Base-by-base conservation (phyloP, 208 protist genomes). In the Crithidia brevicula region DNA sequence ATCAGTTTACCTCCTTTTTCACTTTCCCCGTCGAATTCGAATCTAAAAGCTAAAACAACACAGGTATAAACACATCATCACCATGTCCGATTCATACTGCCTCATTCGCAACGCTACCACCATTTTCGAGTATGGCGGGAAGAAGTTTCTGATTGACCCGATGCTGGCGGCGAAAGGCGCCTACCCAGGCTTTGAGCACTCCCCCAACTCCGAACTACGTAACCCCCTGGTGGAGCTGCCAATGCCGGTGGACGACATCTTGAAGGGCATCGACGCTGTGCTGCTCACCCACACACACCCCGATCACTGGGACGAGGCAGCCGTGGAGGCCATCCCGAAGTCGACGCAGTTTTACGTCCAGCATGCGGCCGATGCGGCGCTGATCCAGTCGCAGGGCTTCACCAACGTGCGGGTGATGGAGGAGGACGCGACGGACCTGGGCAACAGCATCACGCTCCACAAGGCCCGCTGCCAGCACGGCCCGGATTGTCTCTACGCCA, bases 171-270 rank as follows among this genome's bases (percentile, higher is more conserved):
- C 53, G 33, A 72, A 65, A 28, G 67, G 57, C 20, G 67, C 57
- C 45, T 65, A 72, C 67, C 67, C 57, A 6, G 67, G 56, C 36
- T 72, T 72, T 45, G 36, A 54, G 34, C n/a, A 59, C 67, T 58
- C 54, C 49, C 22, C 43, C 31, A 72, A 72, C 67, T 38, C 56
- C 7, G 27, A 72, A 23, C 67, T 72, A 38, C 67, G 57, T 57
- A 72, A 72, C 57, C 67, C 67, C 4, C 56, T 72, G 7, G 57
- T 72, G 47, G 67, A 72, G 10, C 57, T 72, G 16, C 67, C 67
- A n/a, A 53, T 65, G 31, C 38, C 16, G 23, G 56, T 65, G 56
- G 67, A 72, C 49, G 47, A 49, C 15, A 31, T 72, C 8, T 7
- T 72, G 23, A 42, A 65, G 1, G 46, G 45, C 59, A 45, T 72